A percentile compares a stretch with the other conserved stretches of the same genome.
Evolutionary conservation across 2,329 filamentous ascomycete species (phyloP).

Genomic region (Colletotrichum costaricense): DNA sequence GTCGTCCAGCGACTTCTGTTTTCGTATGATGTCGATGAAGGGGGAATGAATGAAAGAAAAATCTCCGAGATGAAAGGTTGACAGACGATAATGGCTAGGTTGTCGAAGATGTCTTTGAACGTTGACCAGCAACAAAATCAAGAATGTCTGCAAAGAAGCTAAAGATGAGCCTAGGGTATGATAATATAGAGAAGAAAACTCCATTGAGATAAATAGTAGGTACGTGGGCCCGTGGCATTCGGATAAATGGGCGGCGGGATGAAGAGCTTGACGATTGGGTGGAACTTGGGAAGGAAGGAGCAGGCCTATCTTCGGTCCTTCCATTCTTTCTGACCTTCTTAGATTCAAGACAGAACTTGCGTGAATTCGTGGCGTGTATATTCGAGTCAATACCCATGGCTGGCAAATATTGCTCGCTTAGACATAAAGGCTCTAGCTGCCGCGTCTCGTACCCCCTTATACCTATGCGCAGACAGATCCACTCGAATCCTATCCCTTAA

Average conservation of each 20-base stretch:
- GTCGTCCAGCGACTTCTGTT: background rate
- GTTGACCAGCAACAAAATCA: background rate
- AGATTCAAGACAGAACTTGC: background rate
- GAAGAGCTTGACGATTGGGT: background rate
- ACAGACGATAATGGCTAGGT: no score
- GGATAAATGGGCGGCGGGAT: background rate
- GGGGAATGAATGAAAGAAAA: background rate
- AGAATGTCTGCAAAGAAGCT: background rate
- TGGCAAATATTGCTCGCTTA: background rate
- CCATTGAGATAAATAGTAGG: background rate
- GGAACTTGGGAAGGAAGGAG: background rate
- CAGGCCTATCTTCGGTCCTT: background rate
- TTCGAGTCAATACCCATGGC: background rate
- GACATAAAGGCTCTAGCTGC: background rate
- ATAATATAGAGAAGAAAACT: background rate
- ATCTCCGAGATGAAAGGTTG: background rate
- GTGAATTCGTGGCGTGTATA: background rate
- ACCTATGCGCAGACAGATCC: background rate
- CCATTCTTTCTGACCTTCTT: no score
- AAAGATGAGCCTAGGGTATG: background rate
- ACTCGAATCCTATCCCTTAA: no score
- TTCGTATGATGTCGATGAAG: background rate
- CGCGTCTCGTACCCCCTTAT: background rate
- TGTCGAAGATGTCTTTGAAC: background rate
- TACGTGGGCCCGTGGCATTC: background rate